Evolutionary conservation across 257 asterid species (phyloP), one percentile per base, ranked within the genome.

Genomic region (Solanum sitiens): DNA sequence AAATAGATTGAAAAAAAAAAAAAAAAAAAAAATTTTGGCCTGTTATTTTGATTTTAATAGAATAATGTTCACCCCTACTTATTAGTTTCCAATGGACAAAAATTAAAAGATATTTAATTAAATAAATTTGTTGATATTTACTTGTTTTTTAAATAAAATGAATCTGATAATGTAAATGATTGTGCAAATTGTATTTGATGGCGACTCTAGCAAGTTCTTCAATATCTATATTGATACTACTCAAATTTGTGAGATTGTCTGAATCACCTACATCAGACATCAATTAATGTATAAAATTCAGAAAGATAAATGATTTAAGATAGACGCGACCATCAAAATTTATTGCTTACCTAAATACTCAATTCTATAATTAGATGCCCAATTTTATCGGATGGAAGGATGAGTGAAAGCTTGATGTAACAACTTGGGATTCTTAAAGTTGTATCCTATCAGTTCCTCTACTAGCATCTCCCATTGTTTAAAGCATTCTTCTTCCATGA

Each of bases 141-240:
- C 30, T 27, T 27, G 1, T 27, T 27, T 27, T 27, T 27, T 27
- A 27, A 27, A 27, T 27, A 1, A 27, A 27, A 27, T 27, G 30
- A 27, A 27, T 27, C 30, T 27, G 30, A 27, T 27, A 27, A 27
- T 27, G 30, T 27, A 27, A 27, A 27, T 27, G 30, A 1, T 33
- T 27, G 33, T 93, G 91, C 70, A 95, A 87, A 16, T 35, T 23
- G 32, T 87, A 84, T 42, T 87, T 91, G 67, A 92, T 5, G 4
- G 93, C 87, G 7, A 68, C 94, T 3, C 94, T 93, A 1, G 96
- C 96, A 21, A 95, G 95, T 88, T 94, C 94, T 89, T 95, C 96
- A 0, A 91, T 93, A 18, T 93, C 94, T 2, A 93, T 94, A 15
- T 94, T 95, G 61, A 86, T 91, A 0, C 93, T 90, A 11, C 96